These are phyloP conservation scores for Acanthamoeba lenticulata DNA, from an alignment of 208 protist species.

Conservation along the genomic window DNA sequence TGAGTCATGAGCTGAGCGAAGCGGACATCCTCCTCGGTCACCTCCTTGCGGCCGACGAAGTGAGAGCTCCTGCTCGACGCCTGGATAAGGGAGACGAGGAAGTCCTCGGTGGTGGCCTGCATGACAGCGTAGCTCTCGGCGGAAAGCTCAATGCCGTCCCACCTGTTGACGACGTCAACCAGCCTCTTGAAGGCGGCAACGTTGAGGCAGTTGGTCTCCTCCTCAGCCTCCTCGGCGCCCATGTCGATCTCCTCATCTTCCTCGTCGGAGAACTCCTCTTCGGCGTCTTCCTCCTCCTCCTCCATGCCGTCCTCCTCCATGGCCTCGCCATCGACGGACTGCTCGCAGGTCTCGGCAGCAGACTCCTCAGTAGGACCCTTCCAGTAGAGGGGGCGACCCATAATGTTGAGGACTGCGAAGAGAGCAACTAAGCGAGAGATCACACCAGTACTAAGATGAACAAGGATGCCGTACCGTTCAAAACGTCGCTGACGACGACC, in stretches of 20 bases:
- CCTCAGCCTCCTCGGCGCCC: conserved; percentile 49
- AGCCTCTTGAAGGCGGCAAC: conserved; percentile 42
- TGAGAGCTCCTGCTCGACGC: conserved; percentile 12
- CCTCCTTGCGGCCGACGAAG: conserved; percentile 7
- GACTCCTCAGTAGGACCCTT: neutral
- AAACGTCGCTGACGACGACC: neutral
- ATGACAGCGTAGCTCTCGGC: conserved; percentile 5
- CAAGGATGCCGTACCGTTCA: neutral
- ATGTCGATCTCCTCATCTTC: conserved; percentile 51
- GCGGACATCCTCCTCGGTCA: conserved; percentile 23
- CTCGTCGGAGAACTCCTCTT: conserved; percentile 28
- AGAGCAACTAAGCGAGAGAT: neutral
- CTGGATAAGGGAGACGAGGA: conserved; percentile 11
- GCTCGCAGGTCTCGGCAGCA: neutral
- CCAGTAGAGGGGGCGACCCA: conserved; percentile 55
- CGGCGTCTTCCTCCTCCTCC: conserved; percentile 8
- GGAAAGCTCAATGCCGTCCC: neutral
- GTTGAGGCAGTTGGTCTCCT: neutral
- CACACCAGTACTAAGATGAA: neutral
- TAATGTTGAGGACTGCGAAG: conserved; percentile 8
- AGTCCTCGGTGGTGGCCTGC: conserved; percentile 48
- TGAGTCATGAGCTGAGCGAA: conserved; percentile 55
- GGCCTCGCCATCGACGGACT: conserved; percentile 18
- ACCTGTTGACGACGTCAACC: conserved; percentile 30
- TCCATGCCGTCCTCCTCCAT: conserved; percentile 34